Percentiles rank a stretch among this genome's conserved stretches.
These are phyloP conservation scores for Yamadazyma sp. DNA, from an alignment of 1,139 yeast species.

Conservation along the genomic window DNA sequence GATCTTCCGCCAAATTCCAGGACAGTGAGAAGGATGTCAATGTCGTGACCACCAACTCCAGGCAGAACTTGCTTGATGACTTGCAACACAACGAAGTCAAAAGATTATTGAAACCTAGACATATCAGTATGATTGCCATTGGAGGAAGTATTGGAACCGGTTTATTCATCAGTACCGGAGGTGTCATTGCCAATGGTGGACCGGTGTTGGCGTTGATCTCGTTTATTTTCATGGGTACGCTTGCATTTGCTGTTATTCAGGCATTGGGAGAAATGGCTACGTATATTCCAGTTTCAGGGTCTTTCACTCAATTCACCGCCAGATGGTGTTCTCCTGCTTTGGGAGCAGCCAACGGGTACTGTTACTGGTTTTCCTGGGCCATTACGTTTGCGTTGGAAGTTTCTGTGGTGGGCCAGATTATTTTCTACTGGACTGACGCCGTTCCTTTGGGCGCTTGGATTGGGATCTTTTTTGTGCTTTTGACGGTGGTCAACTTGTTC, in stretches of 20 bases:
- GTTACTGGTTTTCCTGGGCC: conserved; percentile 88
- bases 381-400: conserved; percentile 81
- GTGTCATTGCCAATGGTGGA: conserved; percentile 60
- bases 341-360: conserved; percentile 81
- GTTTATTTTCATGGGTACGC: conserved; percentile 62
- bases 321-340: conserved; percentile 69
- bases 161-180: conserved; percentile 57
- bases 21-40: conserved; percentile 15
- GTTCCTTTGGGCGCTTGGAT: conserved; percentile 83
- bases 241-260: conserved; percentile 66
- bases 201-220: conserved; percentile 71
- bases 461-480: conserved; percentile 54
- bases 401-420: conserved; percentile 75
- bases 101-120: conserved; percentile 54
- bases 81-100: conserved; percentile 22
- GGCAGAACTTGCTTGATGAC: conserved; percentile 12
- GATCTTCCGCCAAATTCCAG: conserved; percentile 2
- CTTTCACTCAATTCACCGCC: conserved; percentile 54
- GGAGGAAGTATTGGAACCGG: conserved; percentile 70
- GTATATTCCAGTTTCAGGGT: conserved; percentile 65
- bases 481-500: conserved; percentile 35
- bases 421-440: conserved; percentile 69
- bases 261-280: conserved; percentile 78
- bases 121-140: conserved; percentile 70
- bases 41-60: conserved; percentile 12